Evolutionary conservation across 495 filamentous ascomycete genomes (phyloP).

Genomic region (Jackrogersella multiformis): DNA sequence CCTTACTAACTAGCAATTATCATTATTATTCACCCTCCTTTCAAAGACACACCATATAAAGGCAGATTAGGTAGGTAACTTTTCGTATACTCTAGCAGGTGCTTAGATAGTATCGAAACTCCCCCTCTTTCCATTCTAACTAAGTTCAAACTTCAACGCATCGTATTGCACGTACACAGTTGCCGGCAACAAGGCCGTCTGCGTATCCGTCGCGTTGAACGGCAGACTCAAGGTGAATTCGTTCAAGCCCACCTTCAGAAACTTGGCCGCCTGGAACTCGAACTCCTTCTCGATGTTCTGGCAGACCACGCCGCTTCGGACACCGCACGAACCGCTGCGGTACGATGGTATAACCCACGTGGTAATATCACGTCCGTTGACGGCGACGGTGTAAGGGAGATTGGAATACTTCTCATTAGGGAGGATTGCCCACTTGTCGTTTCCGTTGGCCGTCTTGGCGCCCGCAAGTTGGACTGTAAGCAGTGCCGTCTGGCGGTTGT

Average conservation of each 20-base stretch:
- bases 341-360: conserved; percentile 44
- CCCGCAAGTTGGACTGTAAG: conserved; percentile 62
- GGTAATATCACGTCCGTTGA: conserved; percentile 29
- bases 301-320: conserved; percentile 58
- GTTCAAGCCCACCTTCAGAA: conserved; percentile 54
- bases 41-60: too few species aligned
- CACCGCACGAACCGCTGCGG: conserved; percentile 55
- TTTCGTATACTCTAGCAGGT: too few species aligned
- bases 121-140: conserved; percentile 9
- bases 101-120: too few species aligned
- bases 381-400: conserved; percentile 48
- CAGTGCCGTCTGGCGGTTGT: conserved; percentile 46
- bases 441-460: conserved; percentile 61
- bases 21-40: too few species aligned
- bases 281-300: conserved; percentile 58
- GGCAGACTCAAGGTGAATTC: conserved; percentile 55
- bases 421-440: conserved; percentile 45
- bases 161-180: conserved; percentile 64
- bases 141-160: conserved; percentile 58
- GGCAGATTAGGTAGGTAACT: too few species aligned
- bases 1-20: too few species aligned
- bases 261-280: conserved; percentile 50
- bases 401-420: conserved; percentile 56
- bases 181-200: conserved; percentile 56
- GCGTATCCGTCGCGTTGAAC: conserved; percentile 55